Base-by-base conservation (phyloP, 2,329 filamentous ascomycete species). In the Penicillium sp. region DNA sequence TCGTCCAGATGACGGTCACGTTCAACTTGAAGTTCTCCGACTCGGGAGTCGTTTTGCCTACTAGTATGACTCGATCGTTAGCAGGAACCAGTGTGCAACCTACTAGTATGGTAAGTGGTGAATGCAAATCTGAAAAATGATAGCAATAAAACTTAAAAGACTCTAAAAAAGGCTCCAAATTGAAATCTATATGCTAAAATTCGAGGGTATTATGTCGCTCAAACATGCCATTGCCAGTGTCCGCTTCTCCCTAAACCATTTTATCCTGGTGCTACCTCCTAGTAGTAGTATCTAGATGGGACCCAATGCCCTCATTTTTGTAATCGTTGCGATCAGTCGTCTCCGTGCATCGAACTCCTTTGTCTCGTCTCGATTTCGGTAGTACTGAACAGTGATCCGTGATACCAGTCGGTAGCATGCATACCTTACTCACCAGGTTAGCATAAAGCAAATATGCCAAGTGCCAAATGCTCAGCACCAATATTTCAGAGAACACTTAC, bases 381-480 rank as follows among this genome's bases (percentile, higher is more conserved):
- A 76, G 48, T 75, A 76, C 48, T 75, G 73, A 29, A 71, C 62
- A 3, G 71, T 71, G 45, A 76, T 71, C 31, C 59, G 66, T 49
- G 69, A 67, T 11, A 76, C 62, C 24, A 68, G 62, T 40, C 70
- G 72, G 48, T 75, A 76, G 52, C 73, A 75, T 13, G 71, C 64
- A 58, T 76, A 76, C 19, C 74, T 76, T 50, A 24, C 33, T 21
- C 8, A 45, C 2, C 21, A 16, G 3, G 37, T 53, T 34, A 53
- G 51, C 26, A 40, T 36, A 14, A 36, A 18, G 5, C 5, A 10
- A 36, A 18, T n/a, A n/a, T n/a, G n/a, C n/a, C n/a, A n/a, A 33
- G 16, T n/a, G 19, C 5, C 21, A 21, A 11, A 9, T 21, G 13
- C 36, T 19, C 16, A 16, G 16, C 21, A 40, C 3, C 39, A 16